Conservation (phyloP, 2,329 filamentous ascomycete species). For the Achaetomium macrosporum region DNA sequence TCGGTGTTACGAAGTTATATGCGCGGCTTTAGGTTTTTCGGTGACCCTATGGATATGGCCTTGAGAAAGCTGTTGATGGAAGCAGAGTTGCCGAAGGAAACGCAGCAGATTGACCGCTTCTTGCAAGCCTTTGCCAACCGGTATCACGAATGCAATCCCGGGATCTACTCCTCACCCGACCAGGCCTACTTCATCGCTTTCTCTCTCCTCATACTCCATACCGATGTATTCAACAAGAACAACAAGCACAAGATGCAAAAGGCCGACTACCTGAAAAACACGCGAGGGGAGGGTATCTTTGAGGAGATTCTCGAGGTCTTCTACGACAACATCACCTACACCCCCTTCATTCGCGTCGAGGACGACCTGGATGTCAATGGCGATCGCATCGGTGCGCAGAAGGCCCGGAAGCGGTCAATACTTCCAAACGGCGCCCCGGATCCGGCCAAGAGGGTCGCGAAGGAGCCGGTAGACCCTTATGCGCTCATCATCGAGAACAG, state of each 20-base stretch:
- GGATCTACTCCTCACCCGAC: constrained; percentile 84
- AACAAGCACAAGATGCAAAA: constrained; percentile 99
- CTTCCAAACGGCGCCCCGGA: constrained; percentile 62
- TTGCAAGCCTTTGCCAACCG: constrained; percentile 91
- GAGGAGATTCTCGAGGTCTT: constrained; percentile 93
- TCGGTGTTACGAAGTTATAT: constrained; percentile 90
- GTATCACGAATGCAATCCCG: constrained; percentile 97
- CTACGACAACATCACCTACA: constrained; percentile 98
- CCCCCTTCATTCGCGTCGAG: constrained; percentile 95
- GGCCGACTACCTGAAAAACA: constrained; percentile 90
- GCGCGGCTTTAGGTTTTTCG: constrained; percentile 90
- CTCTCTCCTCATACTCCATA: constrained; percentile 91
- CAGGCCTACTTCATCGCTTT: constrained; percentile 99
- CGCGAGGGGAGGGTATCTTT: constrained; percentile 82
- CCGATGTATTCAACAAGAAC: constrained; percentile 99
- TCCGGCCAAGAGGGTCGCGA: constrained; percentile 56
- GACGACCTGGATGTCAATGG: constrained; percentile 78
- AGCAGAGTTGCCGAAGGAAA: constrained; percentile 91
- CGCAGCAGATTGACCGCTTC: constrained; percentile 94
- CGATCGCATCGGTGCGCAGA: constrained; percentile 65
- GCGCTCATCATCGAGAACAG: constrained; percentile 88
- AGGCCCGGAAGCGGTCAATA: constrained; percentile 63
- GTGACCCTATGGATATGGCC: constrained; percentile 96
- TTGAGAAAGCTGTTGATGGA: constrained; percentile 95
- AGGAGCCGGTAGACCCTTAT: constrained; percentile 92